Evolutionary conservation across 2,329 filamentous ascomycete genomes (phyloP), one percentile per base, ranked within the genome.

Genomic region (Teratosphaeria pseudoeucalypti): DNA sequence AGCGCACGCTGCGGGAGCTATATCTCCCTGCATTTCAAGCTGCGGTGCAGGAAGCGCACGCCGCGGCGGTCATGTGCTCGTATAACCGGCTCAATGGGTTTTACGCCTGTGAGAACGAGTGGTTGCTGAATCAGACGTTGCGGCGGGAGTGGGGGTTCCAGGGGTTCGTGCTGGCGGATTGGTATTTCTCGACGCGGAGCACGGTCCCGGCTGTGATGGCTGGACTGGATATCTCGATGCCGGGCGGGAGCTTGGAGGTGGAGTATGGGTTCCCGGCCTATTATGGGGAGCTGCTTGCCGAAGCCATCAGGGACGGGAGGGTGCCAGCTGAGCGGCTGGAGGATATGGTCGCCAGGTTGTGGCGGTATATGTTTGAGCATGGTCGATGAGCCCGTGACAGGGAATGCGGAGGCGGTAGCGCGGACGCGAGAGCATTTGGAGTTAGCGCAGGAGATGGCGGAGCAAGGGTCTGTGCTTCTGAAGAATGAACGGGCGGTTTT

Each of bases 191-290:
- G 3, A 86, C 90, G 63, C 87, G 92, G 67, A 78, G 84, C 1
- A 86, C 86, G 58, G 82, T 80, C 2, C 77, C 85, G 26, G 82
- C 82, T n/a, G 85, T 89, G 3, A 78, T 83, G 53, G 87, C 88
- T 34, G 89, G 89, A 34, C 77, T 94, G 34, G 90, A 95, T 72
- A 90, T 95, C 86, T 81, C 82, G 23, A 95, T 94, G 90, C 88
- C 89, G 0, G 89, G 89, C 10, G 37, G 37, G 11, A 43, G 37
- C 16, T 14, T 43, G 37, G 37, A 16, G 37, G 37, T 12, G 37
- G 37, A 43, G 4, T 43, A 53, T 23, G 52, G 52, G 2, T 53
- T 43, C 16, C 37, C 37, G 37, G 37, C 12, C 16, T 43, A 43
- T 14, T 43, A 43, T 43, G 37, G 11, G 12, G 37, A 43, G 37